Percentiles rank a stretch among this genome's conserved stretches.
Conservation (phyloP, 2,329 filamentous ascomycete species). For the Colletotrichum spaethianum region DNA sequence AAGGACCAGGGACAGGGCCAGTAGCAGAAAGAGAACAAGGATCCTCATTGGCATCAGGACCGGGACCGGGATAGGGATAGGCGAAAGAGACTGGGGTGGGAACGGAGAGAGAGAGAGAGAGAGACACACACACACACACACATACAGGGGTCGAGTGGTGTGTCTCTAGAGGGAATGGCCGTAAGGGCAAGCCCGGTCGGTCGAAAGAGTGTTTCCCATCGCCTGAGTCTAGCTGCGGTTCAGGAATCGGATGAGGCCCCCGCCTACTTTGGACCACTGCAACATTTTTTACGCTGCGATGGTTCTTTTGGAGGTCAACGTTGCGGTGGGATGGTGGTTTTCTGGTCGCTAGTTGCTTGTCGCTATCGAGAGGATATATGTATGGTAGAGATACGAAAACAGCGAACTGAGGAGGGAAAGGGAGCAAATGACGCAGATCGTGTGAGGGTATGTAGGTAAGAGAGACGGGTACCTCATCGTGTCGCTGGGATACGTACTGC, state of each 20-base stretch:
- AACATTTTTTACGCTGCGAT: not conserved
- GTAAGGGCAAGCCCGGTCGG: constrained; percentile 21
- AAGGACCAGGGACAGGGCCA: constrained; percentile 27
- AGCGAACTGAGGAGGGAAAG: not conserved
- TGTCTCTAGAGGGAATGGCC: constrained; percentile 28
- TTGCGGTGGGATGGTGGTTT: not conserved
- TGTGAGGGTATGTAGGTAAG: not conserved
- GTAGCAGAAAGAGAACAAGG: constrained; percentile 15
- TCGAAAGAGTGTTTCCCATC: constrained; percentile 26
- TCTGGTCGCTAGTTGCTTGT: not conserved
- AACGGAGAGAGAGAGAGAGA: not conserved
- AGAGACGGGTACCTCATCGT: not conserved
- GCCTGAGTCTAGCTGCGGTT: constrained; percentile 7
- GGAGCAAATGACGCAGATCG: not conserved
- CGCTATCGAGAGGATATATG: not conserved
- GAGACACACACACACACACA: not conserved
- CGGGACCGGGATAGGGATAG: constrained; percentile 23
- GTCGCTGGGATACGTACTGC: not conserved
- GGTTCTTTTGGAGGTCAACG: not conserved
- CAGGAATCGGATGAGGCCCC: not conserved
- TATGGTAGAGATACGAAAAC: not conserved
- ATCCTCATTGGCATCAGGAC: constrained; percentile 2
- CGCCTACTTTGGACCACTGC: not conserved
- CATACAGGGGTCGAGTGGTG: constrained; percentile 7
- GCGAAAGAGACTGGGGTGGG: constrained; percentile 3